Evolutionary conservation across 352 stramenopile genomes (phyloP), one percentile per base, ranked within the genome.

Genomic region (Pythium coloratum): DNA sequence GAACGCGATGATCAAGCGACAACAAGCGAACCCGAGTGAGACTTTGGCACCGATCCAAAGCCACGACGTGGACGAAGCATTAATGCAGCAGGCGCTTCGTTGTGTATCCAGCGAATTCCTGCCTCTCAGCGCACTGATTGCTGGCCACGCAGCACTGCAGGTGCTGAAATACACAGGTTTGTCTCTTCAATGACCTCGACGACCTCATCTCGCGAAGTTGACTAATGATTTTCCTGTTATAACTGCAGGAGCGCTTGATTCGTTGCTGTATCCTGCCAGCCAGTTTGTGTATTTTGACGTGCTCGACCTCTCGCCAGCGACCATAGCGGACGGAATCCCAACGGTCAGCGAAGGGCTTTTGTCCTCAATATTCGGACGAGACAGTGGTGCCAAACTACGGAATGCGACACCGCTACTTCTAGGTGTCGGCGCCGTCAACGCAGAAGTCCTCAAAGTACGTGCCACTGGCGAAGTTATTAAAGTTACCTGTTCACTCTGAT

Each of bases 241-340:
- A 18, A 54, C 18, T 33, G 38, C n/a, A 81, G 74, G 71, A 14
- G 69, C 70, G 34, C 59, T 78, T 18, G 70, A 73, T 10, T 42
- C 51, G 3, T 50, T 67, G 12, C 14, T 78, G 0, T 34, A 70
- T 36, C 69, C 60, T 18, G 14, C 61, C 3, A 70, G 47, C 18
- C 77, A 82, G 64, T 65, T 82, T 24, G 16, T 76, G 36, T 80
- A 80, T 59, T 79, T 74, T 56, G 77, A 84, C 34, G 32, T 54
- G 20, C 5, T 62, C 7, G 42, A 62, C 18, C 18, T 49, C 13
- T 18, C 12, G 14, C 6, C 42, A 24, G 13, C 42, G 16, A 49
- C 42, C 12, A 18, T 8, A 12, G 16, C 14, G 6, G 42, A 49
- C 14, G 6, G 16, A 18, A 1, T 6, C 1, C 18, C 10, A 49